phyloP scores from a whole-genome alignment of 2,329 filamentous ascomycete species.

The Penicillium crustosum region DNA sequence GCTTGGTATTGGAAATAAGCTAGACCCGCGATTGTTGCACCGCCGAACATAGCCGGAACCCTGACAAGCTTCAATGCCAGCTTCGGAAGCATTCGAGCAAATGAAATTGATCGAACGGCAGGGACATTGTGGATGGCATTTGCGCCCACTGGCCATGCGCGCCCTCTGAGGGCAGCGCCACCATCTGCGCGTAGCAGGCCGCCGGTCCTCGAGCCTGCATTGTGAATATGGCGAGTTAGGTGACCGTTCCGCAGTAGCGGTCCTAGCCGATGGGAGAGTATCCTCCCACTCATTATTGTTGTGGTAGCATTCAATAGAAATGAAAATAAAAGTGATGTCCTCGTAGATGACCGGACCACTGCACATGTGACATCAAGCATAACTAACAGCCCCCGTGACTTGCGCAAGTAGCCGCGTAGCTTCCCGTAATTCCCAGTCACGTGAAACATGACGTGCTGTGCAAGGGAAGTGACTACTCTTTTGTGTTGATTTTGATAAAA shows the following conservation, averaged over 20 bases:
- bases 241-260: slow-evolving; percentile 64
- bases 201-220: slow-evolving; percentile 59
- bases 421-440: slow-evolving; percentile 33
- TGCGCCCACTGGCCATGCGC: slow-evolving; percentile 72
- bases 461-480: slow-evolving; percentile 22
- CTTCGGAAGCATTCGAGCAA: slow-evolving; percentile 72
- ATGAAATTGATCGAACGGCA: slow-evolving; percentile 64
- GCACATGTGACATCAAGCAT: slow-evolving; percentile 22
- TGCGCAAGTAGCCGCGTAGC: slow-evolving; percentile 34
- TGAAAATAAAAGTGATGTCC: slow-evolving; percentile 10
- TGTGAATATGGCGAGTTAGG: slow-evolving; percentile 64
- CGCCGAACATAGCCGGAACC: slow-evolving; percentile 87
- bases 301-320: slow-evolving; percentile 39
- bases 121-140: slow-evolving; percentile 81
- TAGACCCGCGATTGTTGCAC: slow-evolving; percentile 78
- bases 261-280: slow-evolving; percentile 70
- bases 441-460: slow-evolving; percentile 32
- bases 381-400: slow-evolving; percentile 30
- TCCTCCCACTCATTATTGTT: slow-evolving; percentile 67
- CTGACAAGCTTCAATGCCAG: slow-evolving; percentile 86
- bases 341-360: slow-evolving; percentile 16
- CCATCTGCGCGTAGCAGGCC: slow-evolving; percentile 68
- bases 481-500: slow-evolving; percentile 5
- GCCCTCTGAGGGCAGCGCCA: slow-evolving; percentile 60
- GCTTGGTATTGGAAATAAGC: slow-evolving; percentile 97